phyloP scores from a whole-genome alignment of 2,329 filamentous ascomycete genomes.

The Sphaceloma murrayae region DNA sequence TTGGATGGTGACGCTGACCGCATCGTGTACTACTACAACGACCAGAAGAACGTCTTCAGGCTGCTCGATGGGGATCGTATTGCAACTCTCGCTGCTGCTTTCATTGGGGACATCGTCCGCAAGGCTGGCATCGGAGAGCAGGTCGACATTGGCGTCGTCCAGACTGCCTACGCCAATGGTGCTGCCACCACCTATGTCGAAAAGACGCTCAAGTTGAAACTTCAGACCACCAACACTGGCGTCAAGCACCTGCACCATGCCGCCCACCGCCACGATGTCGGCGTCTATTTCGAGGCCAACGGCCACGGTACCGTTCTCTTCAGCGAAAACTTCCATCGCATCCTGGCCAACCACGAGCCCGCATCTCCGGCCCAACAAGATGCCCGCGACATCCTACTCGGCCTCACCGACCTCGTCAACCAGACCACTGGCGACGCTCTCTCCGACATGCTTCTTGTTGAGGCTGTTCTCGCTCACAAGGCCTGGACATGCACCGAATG shows the following conservation, averaged over 20 bases:
- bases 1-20: conserved; percentile 93
- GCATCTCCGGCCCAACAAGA: conserved; percentile 87
- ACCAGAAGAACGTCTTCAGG: conserved; percentile 72
- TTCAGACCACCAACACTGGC: conserved; percentile 87
- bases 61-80: conserved; percentile 96
- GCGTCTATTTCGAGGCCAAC: conserved; percentile 98
- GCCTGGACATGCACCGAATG: conserved; percentile 82
- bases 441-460: conserved; percentile 90
- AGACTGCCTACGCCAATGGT: conserved; percentile 96
- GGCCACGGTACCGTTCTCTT: conserved; percentile 96
- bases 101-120: conserved; percentile 79
- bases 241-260: conserved; percentile 97
- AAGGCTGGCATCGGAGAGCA: conserved; percentile 69
- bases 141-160: conserved; percentile 85
- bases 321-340: conserved; percentile 69
- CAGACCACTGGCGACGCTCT: conserved; percentile 95
- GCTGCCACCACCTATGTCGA: conserved; percentile 87
- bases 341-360: conserved; percentile 69
- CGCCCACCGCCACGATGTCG: conserved; percentile 88
- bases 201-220: conserved; percentile 76
- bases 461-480: conserved; percentile 94
- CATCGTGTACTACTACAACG: conserved; percentile 87
- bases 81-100: conserved; percentile 84
- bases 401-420: conserved; percentile 86
- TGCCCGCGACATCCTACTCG: conserved; percentile 73